phyloP scores from a whole-genome alignment of 192 early-diverging fungal genomes.

The Spinellus fusiger region DNA sequence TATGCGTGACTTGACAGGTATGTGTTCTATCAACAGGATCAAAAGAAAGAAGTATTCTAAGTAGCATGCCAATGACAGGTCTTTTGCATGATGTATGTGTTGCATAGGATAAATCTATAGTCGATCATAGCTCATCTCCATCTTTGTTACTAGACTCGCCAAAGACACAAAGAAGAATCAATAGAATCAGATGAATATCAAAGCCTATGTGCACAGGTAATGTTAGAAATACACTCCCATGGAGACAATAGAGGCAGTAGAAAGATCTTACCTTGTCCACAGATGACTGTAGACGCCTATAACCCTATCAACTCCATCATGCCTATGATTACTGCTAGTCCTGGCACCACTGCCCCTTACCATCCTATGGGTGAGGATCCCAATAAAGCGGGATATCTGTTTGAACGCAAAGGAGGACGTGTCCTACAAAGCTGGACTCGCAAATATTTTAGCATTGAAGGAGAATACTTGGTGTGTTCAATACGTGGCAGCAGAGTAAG shows the following conservation, averaged over 20 bases:
- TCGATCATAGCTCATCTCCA: neutral
- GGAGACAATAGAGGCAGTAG: neutral
- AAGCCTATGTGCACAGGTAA: slow-evolving; percentile 26
- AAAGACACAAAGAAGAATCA: slow-evolving; percentile 28
- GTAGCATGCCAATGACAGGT: slow-evolving; percentile 12
- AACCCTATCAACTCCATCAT: neutral
- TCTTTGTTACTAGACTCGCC: slow-evolving; percentile 14
- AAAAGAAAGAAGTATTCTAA: slow-evolving; percentile 17
- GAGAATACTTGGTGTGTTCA: slow-evolving; percentile 48
- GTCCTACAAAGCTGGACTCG: slow-evolving; percentile 77
- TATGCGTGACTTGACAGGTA: slow-evolving; percentile 70
- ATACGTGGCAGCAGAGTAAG: slow-evolving; percentile 33
- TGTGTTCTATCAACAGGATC: slow-evolving; percentile 15
- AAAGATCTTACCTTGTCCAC: neutral
- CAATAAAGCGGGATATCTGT: slow-evolving; percentile 63
- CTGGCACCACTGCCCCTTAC: slow-evolving; percentile 6
- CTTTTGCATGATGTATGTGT: slow-evolving; percentile 41
- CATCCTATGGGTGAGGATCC: neutral
- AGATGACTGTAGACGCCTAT: neutral
- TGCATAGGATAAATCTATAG: neutral
- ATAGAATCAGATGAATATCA: slow-evolving; percentile 21
- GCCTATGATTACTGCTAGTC: slow-evolving; percentile 9
- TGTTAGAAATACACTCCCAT: neutral
- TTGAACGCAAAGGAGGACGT: slow-evolving; percentile 66
- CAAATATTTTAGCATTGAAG: slow-evolving; percentile 67